Base-by-base conservation (phyloP, 2,329 filamentous ascomycete species). In the Penicillium sp. region DNA sequence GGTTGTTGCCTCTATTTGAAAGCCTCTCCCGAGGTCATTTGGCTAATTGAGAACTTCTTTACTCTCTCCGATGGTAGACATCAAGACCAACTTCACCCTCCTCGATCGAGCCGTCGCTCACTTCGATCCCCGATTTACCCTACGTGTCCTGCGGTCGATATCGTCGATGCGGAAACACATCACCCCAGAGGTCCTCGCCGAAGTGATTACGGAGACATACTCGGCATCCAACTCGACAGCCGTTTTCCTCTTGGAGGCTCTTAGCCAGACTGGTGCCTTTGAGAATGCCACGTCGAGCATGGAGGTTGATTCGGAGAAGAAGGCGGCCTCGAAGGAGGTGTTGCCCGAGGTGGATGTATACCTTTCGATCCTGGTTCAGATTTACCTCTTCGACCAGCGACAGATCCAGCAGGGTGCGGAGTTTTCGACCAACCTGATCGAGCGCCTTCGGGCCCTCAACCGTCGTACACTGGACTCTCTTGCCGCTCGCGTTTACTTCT, bases 401-500 rank as follows among this genome's bases (percentile, higher is more conserved):
- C 82, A 90, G 68, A 87, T 85, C 67, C 81, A 94, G 70, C 83
- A 84, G 57, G 94, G 94, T 48, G 86, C 86, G 58, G 82, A 89
- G 54, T 95, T 97, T 75, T 97, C 94, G 27, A 84, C 84, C 61
- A 84, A 85, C 63, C 81, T 99, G 48, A 85, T 91, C 46, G 89
- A 92, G 68, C 87, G 88, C 69, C 87, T 97, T 70, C 90, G 95
- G 66, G 81, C 85, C 47, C 81, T 95, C 69, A 99, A 99, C 79
- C 88, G 94, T 57, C 87, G 94, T 64, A 97, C 94, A 22, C 79
- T 99, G 56, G 94, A 99, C 73, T 91, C 92, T 44, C 84, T 99
- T 53, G 89, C 92, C 53, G 91, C 92, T 60, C 95, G 95, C 74
- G 91, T 92, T 57, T 99, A 96, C 81, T 97, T 96, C 76, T 99